Conservation (phyloP, 257 asterid species). For the Echium plantagineum region DNA sequence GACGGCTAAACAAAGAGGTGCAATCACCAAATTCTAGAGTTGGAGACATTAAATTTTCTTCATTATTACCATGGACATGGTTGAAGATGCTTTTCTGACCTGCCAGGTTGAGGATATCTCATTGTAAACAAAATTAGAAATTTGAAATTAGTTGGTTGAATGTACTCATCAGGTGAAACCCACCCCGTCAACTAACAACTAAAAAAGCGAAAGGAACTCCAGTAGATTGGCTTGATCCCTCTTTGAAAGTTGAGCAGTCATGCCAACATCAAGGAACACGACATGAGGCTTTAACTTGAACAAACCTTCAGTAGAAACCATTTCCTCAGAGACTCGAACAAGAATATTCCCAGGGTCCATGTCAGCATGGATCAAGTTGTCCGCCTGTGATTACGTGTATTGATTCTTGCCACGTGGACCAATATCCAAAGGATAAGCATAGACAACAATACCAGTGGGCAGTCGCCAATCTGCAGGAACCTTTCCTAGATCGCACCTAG, state of each 20-base stretch:
- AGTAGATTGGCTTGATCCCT: constrained; percentile 55
- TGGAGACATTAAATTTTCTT: too few relatives aligned
- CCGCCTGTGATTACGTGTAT: constrained; percentile 43
- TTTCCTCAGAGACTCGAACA: constrained; percentile 39
- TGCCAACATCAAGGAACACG: constrained; percentile 84
- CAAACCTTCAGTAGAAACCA: constrained; percentile 33
- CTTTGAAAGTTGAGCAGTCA: constrained; percentile 89
- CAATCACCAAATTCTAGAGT: too few relatives aligned
- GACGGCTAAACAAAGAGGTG: too few relatives aligned
- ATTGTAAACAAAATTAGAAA: too few relatives aligned
- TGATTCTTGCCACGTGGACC: not conserved
- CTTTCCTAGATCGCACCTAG: not conserved
- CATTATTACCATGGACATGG: too few relatives aligned
- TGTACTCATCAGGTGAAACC: too few relatives aligned
- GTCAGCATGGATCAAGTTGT: constrained; percentile 87
- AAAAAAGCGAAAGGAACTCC: too few relatives aligned
- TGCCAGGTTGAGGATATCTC: too few relatives aligned
- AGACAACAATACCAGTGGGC: not conserved
- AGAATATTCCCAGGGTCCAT: constrained; percentile 99
- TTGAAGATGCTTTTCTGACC: too few relatives aligned
- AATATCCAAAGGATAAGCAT: not conserved
- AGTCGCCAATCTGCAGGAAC: not conserved
- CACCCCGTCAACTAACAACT: too few relatives aligned
- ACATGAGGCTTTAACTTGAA: constrained; percentile 72
- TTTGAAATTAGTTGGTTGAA: constrained; percentile 24